These are phyloP conservation scores for Colletotrichum sp. DNA, from an alignment of 2,329 filamentous ascomycete species.

Conservation along the genomic window DNA sequence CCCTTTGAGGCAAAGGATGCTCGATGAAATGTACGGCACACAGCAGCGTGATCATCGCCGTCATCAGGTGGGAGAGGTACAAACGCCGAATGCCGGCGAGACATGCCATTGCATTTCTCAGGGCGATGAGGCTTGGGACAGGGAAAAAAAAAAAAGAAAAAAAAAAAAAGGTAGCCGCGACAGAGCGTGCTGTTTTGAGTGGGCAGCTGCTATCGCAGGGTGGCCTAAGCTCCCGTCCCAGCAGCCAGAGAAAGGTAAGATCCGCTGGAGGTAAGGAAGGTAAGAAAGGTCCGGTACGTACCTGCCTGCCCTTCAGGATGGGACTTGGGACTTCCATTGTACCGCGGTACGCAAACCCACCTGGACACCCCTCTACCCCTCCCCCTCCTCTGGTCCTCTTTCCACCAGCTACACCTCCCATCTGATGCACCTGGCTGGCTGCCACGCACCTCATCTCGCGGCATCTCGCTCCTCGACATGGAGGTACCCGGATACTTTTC, in stretches of 20 bases:
- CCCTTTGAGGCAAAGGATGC: background rate
- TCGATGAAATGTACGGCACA: background rate
- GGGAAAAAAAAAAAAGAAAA: background rate
- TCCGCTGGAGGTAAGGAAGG: background rate
- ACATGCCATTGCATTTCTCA: background rate
- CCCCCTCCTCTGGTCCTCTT: background rate
- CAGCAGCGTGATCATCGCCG: background rate
- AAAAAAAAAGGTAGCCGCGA: background rate
- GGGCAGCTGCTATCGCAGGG: conserved; percentile 1
- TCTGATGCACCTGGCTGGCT: background rate
- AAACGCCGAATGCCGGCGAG: conserved; percentile 14
- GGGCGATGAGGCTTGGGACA: background rate
- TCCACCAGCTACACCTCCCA: background rate
- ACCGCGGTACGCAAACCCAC: background rate
- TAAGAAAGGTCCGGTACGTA: background rate
- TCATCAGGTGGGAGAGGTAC: background rate
- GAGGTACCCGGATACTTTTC: background rate
- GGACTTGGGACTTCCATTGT: background rate
- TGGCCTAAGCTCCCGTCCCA: conserved; percentile 17
- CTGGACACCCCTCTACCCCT: background rate
- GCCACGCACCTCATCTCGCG: background rate
- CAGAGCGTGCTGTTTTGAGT: conserved; percentile 18
- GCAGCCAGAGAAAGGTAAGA: background rate
- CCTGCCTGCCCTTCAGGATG: background rate
- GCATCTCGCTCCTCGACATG: background rate